Evolutionary conservation across 2,329 filamentous ascomycete genomes (phyloP).

Genomic region (Phaeomoniella chlamydospora): DNA sequence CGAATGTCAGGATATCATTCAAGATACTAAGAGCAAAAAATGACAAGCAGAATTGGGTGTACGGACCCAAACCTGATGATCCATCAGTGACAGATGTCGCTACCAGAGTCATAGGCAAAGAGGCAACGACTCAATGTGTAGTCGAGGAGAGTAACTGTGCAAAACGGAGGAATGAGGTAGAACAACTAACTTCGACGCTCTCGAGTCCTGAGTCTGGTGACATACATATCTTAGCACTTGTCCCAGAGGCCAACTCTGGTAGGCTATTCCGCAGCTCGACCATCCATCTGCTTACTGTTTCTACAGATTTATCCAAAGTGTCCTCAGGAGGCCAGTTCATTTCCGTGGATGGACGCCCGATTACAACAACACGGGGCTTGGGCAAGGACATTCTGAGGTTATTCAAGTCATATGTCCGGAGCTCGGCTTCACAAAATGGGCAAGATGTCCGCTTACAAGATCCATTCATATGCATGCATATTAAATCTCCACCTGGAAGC

Average conservation of each 20-base stretch:
- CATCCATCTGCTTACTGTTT: too few relatives aligned
- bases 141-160: constrained; percentile 9
- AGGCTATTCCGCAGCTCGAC: not conserved
- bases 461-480: constrained; percentile 41
- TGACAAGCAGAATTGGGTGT: constrained; percentile 45
- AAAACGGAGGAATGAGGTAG: constrained; percentile 13
- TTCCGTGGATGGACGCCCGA: constrained; percentile 41
- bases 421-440: constrained; percentile 9
- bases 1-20: constrained; percentile 39
- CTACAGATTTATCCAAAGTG: constrained; percentile 20
- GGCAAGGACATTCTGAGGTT: constrained; percentile 36
- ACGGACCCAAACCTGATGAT: constrained; percentile 34
- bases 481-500: constrained; percentile 35
- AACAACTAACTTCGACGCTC: not conserved
- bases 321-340: constrained; percentile 32
- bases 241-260: constrained; percentile 3
- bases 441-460: constrained; percentile 22
- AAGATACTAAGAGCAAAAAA: constrained; percentile 44
- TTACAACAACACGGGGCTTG: constrained; percentile 34
- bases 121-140: constrained; percentile 36
- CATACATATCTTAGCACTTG: too few relatives aligned
- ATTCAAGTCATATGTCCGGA: constrained; percentile 36
- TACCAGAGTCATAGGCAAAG: constrained; percentile 39
- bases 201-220: too few relatives aligned
- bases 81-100: constrained; percentile 37